Evolutionary conservation across 352 stramenopile species (phyloP), one percentile per base, ranked within the genome.

Genomic region (Phytophthora kernoviae): DNA sequence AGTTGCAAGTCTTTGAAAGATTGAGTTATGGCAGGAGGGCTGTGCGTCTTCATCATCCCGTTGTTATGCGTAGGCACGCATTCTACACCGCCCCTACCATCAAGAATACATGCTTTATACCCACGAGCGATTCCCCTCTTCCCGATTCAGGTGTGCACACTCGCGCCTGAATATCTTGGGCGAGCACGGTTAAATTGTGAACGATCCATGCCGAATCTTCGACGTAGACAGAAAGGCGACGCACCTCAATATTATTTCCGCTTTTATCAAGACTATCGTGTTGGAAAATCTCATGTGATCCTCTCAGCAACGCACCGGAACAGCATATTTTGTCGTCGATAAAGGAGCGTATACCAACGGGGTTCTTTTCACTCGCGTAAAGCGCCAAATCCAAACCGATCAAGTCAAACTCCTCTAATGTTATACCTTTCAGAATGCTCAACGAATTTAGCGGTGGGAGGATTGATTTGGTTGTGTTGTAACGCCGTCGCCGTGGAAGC

Each of bases 291-390:
- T 65, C 36, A 37, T 77, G 62, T 20, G 54, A 68, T 3, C 57
- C 61, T 46, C 70, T 52, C 11, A 83, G 54, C 6, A 87, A 50
- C 7, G 72, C 69, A 4, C 78, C 77, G 0, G 78, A 79, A 10
- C 84, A 66, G 10, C 49, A 56, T 22, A 91, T 77, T 24, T 70
- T 75, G 21, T 90, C 75, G 30, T 87, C 84, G n/a, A 92, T 69
- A 40, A 86, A 90, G 1, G 75, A 67, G n/a, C 83, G 83, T 40
- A 93, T 63, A 0, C 83, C 81, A 17, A 90, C 48, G 12, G 70
- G 78, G 24, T 78, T 72, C 21, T 88, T 85, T 58, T 93, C 81
- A 40, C 75, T 93, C 27, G 81, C 69, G 45, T 93, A 93, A 0
- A 94, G 33, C 9, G 77, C 83, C 12, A 92, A 12, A 55, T 94